Conservation (phyloP, 2,329 filamentous ascomycete species). For the Fusarium luffae region DNA sequence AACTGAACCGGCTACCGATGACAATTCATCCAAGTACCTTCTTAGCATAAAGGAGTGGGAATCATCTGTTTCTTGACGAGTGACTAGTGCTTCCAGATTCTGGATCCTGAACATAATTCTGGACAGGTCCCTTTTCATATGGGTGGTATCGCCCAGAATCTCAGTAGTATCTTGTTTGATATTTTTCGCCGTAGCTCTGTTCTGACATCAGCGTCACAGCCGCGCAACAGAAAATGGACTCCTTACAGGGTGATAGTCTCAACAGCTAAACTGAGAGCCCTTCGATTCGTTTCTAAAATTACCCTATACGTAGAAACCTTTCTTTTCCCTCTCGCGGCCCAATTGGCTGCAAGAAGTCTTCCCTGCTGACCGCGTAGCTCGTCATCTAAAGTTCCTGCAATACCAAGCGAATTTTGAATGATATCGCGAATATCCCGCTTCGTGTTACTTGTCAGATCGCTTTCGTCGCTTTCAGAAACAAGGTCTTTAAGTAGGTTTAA, state of each 20-base stretch:
- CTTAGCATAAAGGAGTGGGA: background rate
- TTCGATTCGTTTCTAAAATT: background rate
- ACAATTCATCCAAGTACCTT: slow-evolving; percentile 9
- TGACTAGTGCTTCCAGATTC: background rate
- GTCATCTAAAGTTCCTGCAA: background rate
- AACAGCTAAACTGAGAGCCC: slow-evolving; percentile 1
- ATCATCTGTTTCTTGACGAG: background rate
- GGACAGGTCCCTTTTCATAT: slow-evolving; percentile 5
- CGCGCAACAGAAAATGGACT: too few relatives aligned
- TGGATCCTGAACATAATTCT: background rate
- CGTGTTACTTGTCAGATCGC: background rate
- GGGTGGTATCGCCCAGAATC: background rate
- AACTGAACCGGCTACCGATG: slow-evolving; percentile 5
- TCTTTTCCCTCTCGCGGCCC: background rate
- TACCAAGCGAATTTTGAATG: background rate
- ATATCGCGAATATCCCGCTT: background rate
- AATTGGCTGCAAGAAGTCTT: background rate
- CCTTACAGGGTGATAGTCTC: slow-evolving; percentile 11
- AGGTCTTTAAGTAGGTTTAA: background rate
- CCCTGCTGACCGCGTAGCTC: background rate
- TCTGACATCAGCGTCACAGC: background rate
- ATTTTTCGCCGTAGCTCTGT: background rate
- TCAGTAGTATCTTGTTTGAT: slow-evolving; percentile 8
- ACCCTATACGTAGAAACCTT: background rate
- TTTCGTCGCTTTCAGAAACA: background rate